These are phyloP conservation scores for Ceratocystis colombiana DNA, from an alignment of 2,329 filamentous ascomycete species.

Conservation along the genomic window DNA sequence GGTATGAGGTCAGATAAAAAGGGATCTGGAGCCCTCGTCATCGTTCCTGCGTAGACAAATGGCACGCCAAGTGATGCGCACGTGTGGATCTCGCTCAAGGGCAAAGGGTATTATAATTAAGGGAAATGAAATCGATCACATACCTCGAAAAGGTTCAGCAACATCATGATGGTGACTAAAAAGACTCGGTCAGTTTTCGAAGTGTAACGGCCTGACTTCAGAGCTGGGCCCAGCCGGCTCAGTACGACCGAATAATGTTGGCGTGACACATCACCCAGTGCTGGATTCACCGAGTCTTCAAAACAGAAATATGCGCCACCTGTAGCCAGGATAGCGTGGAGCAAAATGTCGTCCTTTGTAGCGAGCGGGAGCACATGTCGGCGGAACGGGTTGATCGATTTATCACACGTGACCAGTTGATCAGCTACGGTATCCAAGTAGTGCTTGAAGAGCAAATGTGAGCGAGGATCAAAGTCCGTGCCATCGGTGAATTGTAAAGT, in stretches of 20 bases:
- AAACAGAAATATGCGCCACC: slow-evolving; percentile 24
- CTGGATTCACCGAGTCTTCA: slow-evolving; percentile 15
- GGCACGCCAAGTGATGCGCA: too few species aligned
- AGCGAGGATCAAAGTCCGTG: slow-evolving; percentile 18
- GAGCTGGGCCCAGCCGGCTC: slow-evolving; percentile 14
- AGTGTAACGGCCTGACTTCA: slow-evolving; percentile 15
- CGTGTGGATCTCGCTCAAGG: background rate
- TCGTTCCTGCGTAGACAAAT: background rate
- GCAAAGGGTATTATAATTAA: background rate
- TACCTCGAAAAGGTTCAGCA: slow-evolving; percentile 24
- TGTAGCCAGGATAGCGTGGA: slow-evolving; percentile 23
- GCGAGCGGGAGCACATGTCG: slow-evolving; percentile 20
- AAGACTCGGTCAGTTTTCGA: slow-evolving; percentile 18
- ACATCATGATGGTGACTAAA: slow-evolving; percentile 21
- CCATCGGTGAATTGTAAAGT: slow-evolving; percentile 8
- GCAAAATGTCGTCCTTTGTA: slow-evolving; percentile 20
- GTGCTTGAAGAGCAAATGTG: slow-evolving; percentile 24
- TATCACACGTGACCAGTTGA: slow-evolving; percentile 17
- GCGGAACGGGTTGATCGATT: slow-evolving; percentile 18
- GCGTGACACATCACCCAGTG: slow-evolving; percentile 18
- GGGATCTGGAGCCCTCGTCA: background rate
- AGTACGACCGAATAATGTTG: slow-evolving; percentile 21
- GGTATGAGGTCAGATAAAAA: too few species aligned
- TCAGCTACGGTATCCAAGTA: slow-evolving; percentile 23
- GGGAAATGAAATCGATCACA: slow-evolving; percentile 1